Conservation (phyloP, 148 eudicot species). For the Arctostaphylos glauca region DNA sequence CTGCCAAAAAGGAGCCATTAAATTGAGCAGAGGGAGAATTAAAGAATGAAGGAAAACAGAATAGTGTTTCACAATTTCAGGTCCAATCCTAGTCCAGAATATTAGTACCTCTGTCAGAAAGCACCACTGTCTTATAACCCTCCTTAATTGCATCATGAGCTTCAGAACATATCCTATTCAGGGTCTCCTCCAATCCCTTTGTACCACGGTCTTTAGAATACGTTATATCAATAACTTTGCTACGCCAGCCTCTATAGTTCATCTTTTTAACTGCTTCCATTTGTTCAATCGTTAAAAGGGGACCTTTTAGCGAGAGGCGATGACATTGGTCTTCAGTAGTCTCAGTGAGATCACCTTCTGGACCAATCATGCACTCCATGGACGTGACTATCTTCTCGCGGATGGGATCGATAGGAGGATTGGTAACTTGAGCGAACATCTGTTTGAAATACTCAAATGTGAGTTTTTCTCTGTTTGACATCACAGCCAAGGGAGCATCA, state of each 20-base stretch:
- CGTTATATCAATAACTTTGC: constrained; percentile 91
- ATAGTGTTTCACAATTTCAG: neutral
- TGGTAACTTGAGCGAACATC: constrained; percentile 99
- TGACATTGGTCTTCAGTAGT: constrained; percentile 93
- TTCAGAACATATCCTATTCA: constrained; percentile 84
- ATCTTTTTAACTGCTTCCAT: constrained; percentile 95
- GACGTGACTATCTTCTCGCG: constrained; percentile 98
- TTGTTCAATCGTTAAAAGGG: constrained; percentile 76
- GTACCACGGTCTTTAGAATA: constrained; percentile 67
- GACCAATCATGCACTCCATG: constrained; percentile 98
- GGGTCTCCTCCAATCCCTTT: constrained; percentile 88
- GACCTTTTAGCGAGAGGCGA: constrained; percentile 92
- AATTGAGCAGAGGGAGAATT: neutral
- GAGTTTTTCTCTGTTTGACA: constrained; percentile 97
- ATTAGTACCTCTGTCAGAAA: constrained; percentile 88
- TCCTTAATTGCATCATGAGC: constrained; percentile 82
- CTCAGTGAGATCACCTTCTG: constrained; percentile 98
- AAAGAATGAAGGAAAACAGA: neutral
- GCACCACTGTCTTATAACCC: constrained; percentile 74
- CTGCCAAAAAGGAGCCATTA: neutral
- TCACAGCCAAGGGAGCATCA: constrained; percentile 97
- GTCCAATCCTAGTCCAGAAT: neutral
- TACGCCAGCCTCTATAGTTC: constrained; percentile 94
- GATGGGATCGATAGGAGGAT: constrained; percentile 98
- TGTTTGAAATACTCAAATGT: constrained; percentile 97